A percentile compares a stretch with the other conserved stretches of the same genome.
phyloP scores from a whole-genome alignment of 805 yeast genomes.

The Ogataea glucozyma region DNA sequence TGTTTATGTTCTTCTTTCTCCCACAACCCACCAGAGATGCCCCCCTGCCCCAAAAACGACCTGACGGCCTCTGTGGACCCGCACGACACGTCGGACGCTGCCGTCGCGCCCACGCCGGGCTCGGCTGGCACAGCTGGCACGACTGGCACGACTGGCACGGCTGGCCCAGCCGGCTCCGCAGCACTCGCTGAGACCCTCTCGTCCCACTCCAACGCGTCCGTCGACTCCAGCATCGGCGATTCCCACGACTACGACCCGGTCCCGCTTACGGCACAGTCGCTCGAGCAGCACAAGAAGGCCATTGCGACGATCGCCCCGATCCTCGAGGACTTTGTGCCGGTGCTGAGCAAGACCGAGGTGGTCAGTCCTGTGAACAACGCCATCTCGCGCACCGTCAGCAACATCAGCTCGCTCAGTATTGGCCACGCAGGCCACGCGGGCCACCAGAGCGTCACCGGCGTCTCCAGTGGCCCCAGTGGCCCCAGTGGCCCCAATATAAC shows the following conservation, averaged over 20 bases:
- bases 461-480: no score
- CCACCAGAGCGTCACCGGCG: no score
- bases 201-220: constrained; percentile 24
- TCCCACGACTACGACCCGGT: constrained; percentile 24
- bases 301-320: constrained; percentile 82
- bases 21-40: no score
- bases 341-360: constrained; percentile 50
- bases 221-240: constrained; percentile 22
- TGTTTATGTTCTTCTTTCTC: no score
- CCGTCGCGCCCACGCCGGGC: no score
- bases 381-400: constrained; percentile 35
- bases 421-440: constrained; percentile 13
- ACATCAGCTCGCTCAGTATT: constrained; percentile 34
- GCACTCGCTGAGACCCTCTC: constrained; percentile 20
- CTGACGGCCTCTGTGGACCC: no score
- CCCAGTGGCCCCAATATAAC: no score
- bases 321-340: constrained; percentile 68
- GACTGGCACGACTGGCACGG: no score
- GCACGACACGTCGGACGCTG: no score
- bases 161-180: background rate
- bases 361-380: constrained; percentile 35
- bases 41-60: no score
- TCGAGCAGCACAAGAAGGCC: constrained; percentile 50
- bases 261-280: constrained; percentile 35
- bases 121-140: no score